Evolutionary conservation across 1,139 yeast species (phyloP), one percentile per base, ranked within the genome.

Genomic region (Geotrichum aggregatum): DNA sequence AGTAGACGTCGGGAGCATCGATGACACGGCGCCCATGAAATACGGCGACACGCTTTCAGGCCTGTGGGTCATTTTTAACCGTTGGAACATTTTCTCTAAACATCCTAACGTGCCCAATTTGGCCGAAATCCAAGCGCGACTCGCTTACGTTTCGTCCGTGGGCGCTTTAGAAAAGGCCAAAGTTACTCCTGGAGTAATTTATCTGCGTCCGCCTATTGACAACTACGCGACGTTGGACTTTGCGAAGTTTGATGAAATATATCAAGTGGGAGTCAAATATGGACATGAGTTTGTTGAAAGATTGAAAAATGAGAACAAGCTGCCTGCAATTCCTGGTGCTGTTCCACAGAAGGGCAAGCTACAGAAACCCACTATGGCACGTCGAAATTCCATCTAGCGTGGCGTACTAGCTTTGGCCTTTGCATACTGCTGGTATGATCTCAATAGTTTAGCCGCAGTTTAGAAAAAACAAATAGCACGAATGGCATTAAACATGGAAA

Each of bases 1-100:
- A 0, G 94, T 91, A n/a, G 98, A 92, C 68, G 98, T 92, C 42
- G 98, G 98, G 0, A 86, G 96, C 2, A 85, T 84, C 10, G 98
- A 92, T 66, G 98, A 91, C 61, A 77, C 92, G 48, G 84, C 95
- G 0, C 95, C 95, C 2, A 83, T 87, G 92, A 74, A 77, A 47
- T 92, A 89, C 66, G 98, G 98, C 3, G 98, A 92, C 66, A 84
- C 97, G 0, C 72, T 92, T 44, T 86, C 94, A 54, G 98, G 98
- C 1, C 73, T 85, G 48, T 68, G 44, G 50, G 35, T 46, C 2
- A 6, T 46, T 14, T 38, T 34, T 21, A 44, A 75, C 95, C 54
- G 82, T 92, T 83, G 92, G 92, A 64, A 95, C 96, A 8, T 91
- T 91, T 63, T 87, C 96, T 0, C 76, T 74, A 33, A 86, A 84